Evolutionary conservation across 2,329 filamentous ascomycete species (phyloP).

Genomic region (Cladosporium sp.): DNA sequence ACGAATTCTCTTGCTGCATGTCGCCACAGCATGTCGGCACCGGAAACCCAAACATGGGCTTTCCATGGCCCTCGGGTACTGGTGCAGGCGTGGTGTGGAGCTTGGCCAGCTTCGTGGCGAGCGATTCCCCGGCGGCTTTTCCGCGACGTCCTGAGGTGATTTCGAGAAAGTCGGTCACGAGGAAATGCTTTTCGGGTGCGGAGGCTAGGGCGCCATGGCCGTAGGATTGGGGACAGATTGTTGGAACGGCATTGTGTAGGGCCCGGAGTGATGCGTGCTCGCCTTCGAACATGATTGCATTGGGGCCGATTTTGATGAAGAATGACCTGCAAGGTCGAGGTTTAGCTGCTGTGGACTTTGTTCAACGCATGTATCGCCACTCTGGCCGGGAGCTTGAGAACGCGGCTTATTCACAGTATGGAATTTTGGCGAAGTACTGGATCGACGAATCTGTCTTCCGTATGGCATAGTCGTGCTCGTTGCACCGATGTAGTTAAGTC

Average conservation of each 20-base stretch:
- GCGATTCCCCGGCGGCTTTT: slow-evolving; percentile 24
- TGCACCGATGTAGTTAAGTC: too few relatives aligned
- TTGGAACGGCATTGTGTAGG: slow-evolving; percentile 64
- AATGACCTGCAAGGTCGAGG: slow-evolving; percentile 32
- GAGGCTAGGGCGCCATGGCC: slow-evolving; percentile 59
- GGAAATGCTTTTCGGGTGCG: slow-evolving; percentile 44
- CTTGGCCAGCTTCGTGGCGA: slow-evolving; percentile 71
- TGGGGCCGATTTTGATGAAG: slow-evolving; percentile 62
- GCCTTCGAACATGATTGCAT: slow-evolving; percentile 63
- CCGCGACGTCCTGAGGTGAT: slow-evolving; percentile 40
- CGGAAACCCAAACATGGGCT: slow-evolving; percentile 73
- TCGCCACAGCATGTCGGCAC: slow-evolving; percentile 80
- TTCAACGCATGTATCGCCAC: not conserved
- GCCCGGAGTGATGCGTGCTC: slow-evolving; percentile 81
- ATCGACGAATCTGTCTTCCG: too few relatives aligned
- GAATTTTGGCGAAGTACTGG: not conserved
- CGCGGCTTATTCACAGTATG: too few relatives aligned
- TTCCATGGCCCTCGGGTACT: slow-evolving; percentile 50
- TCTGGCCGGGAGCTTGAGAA: too few relatives aligned
- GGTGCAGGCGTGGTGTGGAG: slow-evolving; percentile 73
- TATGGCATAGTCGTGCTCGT: too few relatives aligned
- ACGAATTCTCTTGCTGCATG: slow-evolving; percentile 74
- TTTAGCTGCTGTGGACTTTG: not conserved
- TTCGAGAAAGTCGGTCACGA: slow-evolving; percentile 75
- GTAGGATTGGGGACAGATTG: slow-evolving; percentile 68